These are phyloP conservation scores for Fusarium globosum DNA, from an alignment of 2,329 filamentous ascomycete species.

Conservation along the genomic window DNA sequence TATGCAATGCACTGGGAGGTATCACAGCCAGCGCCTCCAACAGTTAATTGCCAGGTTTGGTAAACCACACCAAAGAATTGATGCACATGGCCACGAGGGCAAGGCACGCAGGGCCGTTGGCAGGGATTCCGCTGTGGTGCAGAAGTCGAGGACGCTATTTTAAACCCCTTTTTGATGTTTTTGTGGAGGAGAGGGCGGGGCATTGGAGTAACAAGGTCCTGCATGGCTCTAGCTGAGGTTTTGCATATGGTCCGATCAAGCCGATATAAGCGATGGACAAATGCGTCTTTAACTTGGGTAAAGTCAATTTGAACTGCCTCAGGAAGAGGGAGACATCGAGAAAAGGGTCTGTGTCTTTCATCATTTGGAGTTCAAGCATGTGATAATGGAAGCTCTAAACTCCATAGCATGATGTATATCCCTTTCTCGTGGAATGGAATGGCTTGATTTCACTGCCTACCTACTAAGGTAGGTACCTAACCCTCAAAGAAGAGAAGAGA, in stretches of 20 bases:
- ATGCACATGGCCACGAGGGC: slow-evolving; percentile 34
- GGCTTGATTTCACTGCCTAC: background rate
- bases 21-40: background rate
- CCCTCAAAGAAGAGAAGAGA: background rate
- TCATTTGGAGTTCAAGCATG: background rate
- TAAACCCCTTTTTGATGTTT: slow-evolving; percentile 6
- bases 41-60: slow-evolving; percentile 2
- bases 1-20: slow-evolving; percentile 3
- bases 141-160: slow-evolving; percentile 21
- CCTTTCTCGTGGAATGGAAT: background rate
- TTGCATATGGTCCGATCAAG: background rate
- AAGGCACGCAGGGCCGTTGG: slow-evolving; percentile 31
- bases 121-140: slow-evolving; percentile 18
- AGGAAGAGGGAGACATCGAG: background rate
- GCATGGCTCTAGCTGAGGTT: background rate
- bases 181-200: slow-evolving; percentile 22
- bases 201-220: background rate
- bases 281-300: background rate
- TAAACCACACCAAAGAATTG: slow-evolving; percentile 7
- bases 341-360: background rate
- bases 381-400: background rate
- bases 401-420: background rate
- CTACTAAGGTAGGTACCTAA: background rate
- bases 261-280: slow-evolving; percentile 13
- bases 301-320: background rate